Evolutionary conservation across 78 protist species (phyloP).

Genomic region (Cavenderia fasciculata): DNA sequence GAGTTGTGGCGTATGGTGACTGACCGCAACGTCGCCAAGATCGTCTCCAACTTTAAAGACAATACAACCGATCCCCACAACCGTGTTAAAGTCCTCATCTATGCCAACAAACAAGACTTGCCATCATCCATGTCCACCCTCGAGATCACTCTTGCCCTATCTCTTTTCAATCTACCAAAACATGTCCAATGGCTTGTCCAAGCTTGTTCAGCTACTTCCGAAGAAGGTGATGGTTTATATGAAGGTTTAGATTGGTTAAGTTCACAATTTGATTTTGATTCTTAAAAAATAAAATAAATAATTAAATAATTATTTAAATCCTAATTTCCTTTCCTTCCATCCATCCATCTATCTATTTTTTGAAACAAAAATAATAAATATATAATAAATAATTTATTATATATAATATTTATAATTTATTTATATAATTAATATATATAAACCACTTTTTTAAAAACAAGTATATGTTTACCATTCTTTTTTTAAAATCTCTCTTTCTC

Average conservation of each 20-base stretch:
- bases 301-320: too few relatives aligned
- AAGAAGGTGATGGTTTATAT: slow-evolving; percentile 84
- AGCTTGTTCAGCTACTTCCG: slow-evolving; percentile 73
- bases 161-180: slow-evolving; percentile 66
- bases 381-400: too few relatives aligned
- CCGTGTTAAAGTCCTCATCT: slow-evolving; percentile 38
- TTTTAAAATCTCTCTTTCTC: too few relatives aligned
- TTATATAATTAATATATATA: too few relatives aligned
- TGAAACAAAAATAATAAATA: too few relatives aligned
- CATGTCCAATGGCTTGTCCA: slow-evolving; percentile 69
- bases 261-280: slow-evolving; percentile 57
- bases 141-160: slow-evolving; percentile 49
- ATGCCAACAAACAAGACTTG: slow-evolving; percentile 44
- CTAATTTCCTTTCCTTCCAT: too few relatives aligned
- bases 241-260: slow-evolving; percentile 86
- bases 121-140: slow-evolving; percentile 19
- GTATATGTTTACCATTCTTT: too few relatives aligned
- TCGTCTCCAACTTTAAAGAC: slow-evolving; percentile 27
- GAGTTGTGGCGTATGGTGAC: slow-evolving; percentile 88
- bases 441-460: too few relatives aligned
- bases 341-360: too few relatives aligned
- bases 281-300: background rate
- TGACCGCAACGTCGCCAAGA: slow-evolving; percentile 63
- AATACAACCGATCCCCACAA: background rate
- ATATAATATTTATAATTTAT: too few relatives aligned